Percentiles rank a stretch among this genome's conserved stretches.
These are phyloP conservation scores for Ustilago esculenta DNA, from an alignment of 1,284 basidiomycete species.

Conservation along the genomic window DNA sequence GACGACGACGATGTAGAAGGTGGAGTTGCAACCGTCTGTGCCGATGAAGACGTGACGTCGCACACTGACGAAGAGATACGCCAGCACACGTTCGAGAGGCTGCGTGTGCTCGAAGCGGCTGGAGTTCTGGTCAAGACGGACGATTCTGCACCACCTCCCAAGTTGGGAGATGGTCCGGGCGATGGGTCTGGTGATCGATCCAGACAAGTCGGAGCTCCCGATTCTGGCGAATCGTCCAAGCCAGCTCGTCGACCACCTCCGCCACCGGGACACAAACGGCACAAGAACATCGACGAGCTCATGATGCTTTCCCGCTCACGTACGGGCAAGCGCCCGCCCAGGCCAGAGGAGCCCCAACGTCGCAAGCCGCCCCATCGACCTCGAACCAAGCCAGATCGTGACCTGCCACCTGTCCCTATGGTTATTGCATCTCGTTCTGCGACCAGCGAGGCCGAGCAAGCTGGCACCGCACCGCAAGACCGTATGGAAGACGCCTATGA, in stretches of 20 bases:
- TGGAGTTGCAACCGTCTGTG: not conserved
- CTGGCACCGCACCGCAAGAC: slow-evolving; percentile 56
- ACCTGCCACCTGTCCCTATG: slow-evolving; percentile 41
- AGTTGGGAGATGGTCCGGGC: slow-evolving; percentile 1
- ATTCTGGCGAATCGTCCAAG: slow-evolving; percentile 4
- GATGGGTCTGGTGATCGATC: not conserved
- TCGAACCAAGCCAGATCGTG: slow-evolving; percentile 29
- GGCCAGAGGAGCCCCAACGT: slow-evolving; percentile 46
- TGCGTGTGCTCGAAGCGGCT: slow-evolving; percentile 83
- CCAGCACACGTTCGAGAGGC: slow-evolving; percentile 78
- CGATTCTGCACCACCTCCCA: slow-evolving; percentile 3
- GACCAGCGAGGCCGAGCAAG: not conserved
- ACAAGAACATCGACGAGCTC: slow-evolving; percentile 46
- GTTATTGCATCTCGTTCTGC: not conserved
- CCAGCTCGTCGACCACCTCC: slow-evolving; percentile 40
- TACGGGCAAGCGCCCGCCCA: slow-evolving; percentile 30
- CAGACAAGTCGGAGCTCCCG: not conserved
- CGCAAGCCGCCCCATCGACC: slow-evolving; percentile 38
- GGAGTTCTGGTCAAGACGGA: slow-evolving; percentile 78
- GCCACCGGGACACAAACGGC: slow-evolving; percentile 34
- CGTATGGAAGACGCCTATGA: slow-evolving; percentile 86
- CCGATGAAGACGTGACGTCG: slow-evolving; percentile 32
- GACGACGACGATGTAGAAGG: slow-evolving; percentile 68
- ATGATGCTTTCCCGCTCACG: slow-evolving; percentile 41
- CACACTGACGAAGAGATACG: slow-evolving; percentile 71